Base-by-base conservation (phyloP, 2,329 filamentous ascomycete species). In the Penicillium italicum region DNA sequence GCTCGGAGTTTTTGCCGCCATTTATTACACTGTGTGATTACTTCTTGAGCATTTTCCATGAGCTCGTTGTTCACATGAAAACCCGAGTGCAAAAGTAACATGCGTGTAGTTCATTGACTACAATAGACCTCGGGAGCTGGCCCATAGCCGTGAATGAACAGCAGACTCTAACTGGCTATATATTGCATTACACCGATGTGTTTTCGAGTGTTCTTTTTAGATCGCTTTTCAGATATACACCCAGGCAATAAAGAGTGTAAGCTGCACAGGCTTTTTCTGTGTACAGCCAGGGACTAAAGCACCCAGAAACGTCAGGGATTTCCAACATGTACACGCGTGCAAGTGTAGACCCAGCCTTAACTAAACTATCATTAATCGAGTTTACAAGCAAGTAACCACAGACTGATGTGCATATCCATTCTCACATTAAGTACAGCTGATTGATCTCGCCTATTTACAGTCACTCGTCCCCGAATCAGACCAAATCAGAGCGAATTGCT, bases 371-470 rank as follows among this genome's bases (percentile, higher is more conserved):
- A 24, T 24, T 12, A n/a, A 14, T 33, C 4, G 33, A 41, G 8
- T 22, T 12, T 26, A 34, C n/a, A 34, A 30, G 30, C 6, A 22
- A 36, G 28, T 14, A 16, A 20, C 14, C 37, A 18, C 34, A 45
- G 20, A 41, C 40, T 58, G 54, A 54, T 57, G 38, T 54, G 56
- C 53, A 63, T 57, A 63, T 68, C 63, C 59, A 68, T 69, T 65
- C 64, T 66, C 64, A 59, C 63, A 67, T 67, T 65, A 69, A 60
- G 56, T 68, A 68, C 63, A 65, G 55, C 57, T 62, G 56, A 54
- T 57, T 58, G 57, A 49, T 55, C 52, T 60, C 55, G 36, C 50
- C 51, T 62, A 62, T 61, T 56, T 61, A 60, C 61, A 67, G 41
- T 53, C 55, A 52, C 55, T 46, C 42, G 53, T 57, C 28, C 50